Percentiles rank a stretch among this genome's conserved stretches.
Evolutionary conservation across 2,329 filamentous ascomycete genomes (phyloP).

Genomic region (Ophiostoma populinum): DNA sequence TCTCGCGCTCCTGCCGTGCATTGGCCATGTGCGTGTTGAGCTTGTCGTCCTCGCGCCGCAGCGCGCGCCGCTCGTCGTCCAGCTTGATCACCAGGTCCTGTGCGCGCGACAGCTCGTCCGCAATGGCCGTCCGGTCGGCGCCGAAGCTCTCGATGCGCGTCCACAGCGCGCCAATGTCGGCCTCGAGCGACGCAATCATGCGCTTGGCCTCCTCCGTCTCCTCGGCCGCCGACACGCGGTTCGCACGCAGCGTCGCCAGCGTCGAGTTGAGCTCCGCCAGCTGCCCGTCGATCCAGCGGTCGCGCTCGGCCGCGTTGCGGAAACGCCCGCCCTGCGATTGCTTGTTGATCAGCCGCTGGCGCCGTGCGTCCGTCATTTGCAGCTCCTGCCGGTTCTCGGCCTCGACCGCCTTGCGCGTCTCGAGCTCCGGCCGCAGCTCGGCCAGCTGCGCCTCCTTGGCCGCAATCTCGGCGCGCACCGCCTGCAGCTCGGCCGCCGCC

Average conservation of each 20-base stretch:
- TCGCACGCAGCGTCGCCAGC: conserved; percentile 64
- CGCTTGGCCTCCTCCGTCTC: conserved; percentile 37
- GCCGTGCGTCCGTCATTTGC: conserved; percentile 55
- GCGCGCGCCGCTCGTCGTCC: conserved; percentile 69
- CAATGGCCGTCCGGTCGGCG: conserved; percentile 52
- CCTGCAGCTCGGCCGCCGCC: conserved; percentile 53
- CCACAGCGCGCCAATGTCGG: conserved; percentile 55
- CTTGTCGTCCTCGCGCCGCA: conserved; percentile 81
- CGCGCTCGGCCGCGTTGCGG: conserved; percentile 72
- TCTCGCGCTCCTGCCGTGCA: conserved; percentile 57
- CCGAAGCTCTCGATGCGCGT: conserved; percentile 66
- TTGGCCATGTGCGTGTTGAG: conserved; percentile 62
- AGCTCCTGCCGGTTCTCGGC: conserved; percentile 52
- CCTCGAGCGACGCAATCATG: conserved; percentile 37
- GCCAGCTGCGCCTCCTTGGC: conserved; percentile 61
- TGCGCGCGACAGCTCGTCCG: conserved; percentile 57
- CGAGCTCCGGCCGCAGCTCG: conserved; percentile 60
- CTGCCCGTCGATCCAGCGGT: conserved; percentile 64
- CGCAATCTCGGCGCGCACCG: conserved; percentile 57
- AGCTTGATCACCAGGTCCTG: conserved; percentile 65
- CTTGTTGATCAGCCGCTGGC: conserved; percentile 74
- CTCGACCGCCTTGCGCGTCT: conserved; percentile 56
- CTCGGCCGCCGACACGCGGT: conserved; percentile 68
- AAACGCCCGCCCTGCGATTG: conserved; percentile 81
- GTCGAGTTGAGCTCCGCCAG: conserved; percentile 65